Conservation (phyloP, 2,329 filamentous ascomycete species). For the Akanthomyces muscarius region DNA sequence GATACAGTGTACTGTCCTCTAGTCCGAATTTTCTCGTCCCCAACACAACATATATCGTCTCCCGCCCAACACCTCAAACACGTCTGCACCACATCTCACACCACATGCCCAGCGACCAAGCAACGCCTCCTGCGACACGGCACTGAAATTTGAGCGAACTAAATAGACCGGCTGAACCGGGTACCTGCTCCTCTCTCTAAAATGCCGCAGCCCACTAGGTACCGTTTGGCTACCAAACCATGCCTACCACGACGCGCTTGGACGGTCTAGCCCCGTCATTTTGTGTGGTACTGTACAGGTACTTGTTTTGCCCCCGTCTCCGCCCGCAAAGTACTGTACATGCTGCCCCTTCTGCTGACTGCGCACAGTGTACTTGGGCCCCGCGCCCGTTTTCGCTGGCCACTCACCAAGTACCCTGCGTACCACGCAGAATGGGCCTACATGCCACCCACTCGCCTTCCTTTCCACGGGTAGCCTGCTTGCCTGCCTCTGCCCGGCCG, state of each 20-base stretch:
- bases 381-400: neutral
- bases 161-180: constrained; percentile 4
- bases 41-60: neutral
- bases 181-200: constrained; percentile 15
- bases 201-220: constrained; percentile 16
- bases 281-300: constrained; percentile 38
- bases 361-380: constrained; percentile 35
- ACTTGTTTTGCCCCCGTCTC: constrained; percentile 29
- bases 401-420: constrained; percentile 9
- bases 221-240: constrained; percentile 9
- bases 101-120: constrained; percentile 9
- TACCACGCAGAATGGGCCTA: constrained; percentile 8
- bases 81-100: constrained; percentile 11
- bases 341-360: constrained; percentile 9
- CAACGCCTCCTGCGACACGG: constrained; percentile 4
- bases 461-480: no score
- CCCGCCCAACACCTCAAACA: constrained; percentile 11
- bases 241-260: constrained; percentile 9
- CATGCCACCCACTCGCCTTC: neutral
- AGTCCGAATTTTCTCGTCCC: neutral
- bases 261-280: constrained; percentile 18
- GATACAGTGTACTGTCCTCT: neutral
- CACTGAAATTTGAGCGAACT: neutral
- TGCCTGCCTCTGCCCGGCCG: neutral
- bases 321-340: constrained; percentile 35